Base-by-base conservation (phyloP, 2,329 filamentous ascomycete species). In the Rugonectria rugulosa region DNA sequence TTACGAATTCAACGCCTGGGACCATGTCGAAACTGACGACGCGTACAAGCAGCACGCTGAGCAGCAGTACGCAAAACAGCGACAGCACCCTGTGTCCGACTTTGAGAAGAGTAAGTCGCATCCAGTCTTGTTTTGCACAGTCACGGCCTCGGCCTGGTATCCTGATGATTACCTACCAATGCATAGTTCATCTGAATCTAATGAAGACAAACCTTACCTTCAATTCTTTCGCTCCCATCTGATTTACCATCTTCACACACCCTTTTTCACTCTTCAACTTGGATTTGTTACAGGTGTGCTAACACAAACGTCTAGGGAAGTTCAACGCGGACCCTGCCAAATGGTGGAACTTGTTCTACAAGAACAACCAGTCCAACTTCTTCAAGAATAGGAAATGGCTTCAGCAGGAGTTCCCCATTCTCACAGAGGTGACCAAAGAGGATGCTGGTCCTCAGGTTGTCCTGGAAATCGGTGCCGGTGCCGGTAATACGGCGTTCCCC, bases 341-440 rank as follows among this genome's bases (percentile, higher is more conserved):
- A 74, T 98, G 92, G 91, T 99, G 95, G 95, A 95, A 99, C 70
- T 79, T 90, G 51, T 99, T 99, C 77, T 99, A 99, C 81, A 93
- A 95, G 77, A 97, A 98, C 78, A 98, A 99, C 76, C 91, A 90
- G 17, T 85, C 88, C 68, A 98, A 98, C 71, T 99, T 99, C 77
- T 99, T 99, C 86, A 99, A 99, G 77, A 90, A 99, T 72, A 86
- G 95, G 61, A 98, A 98, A 73, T 99, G 95, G 95, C 79, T 99
- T 26, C 89, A 90, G 62, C 94, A 98, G 73, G 95, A 99, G 73
- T 99, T 99, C 63, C 95, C 95, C 0, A 79, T 98, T 4, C 79
- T 99, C n/a, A 85, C 82, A 20, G 83, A 90, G 54, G 82, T 97
- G 45, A 94, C 90, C 11, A 78, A 82, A 53, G 82, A 86, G 60